These are phyloP conservation scores for Suillus paluster DNA, from an alignment of 768 basidiomycete species.

Conservation along the genomic window DNA sequence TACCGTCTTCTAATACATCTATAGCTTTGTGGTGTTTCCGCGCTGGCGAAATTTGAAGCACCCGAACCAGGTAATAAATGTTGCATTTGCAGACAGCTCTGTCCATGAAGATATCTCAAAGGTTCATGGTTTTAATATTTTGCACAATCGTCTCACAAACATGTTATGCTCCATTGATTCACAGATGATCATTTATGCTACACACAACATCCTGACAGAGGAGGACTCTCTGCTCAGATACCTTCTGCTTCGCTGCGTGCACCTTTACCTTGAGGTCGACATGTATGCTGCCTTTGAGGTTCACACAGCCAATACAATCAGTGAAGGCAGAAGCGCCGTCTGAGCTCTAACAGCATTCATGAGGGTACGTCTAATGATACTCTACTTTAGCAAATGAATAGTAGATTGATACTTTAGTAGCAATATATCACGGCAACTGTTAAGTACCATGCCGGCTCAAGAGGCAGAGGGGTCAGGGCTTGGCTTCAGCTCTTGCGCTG, in stretches of 20 bases:
- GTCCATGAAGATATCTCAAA: slow-evolving; percentile 43
- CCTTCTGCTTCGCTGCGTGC: slow-evolving; percentile 31
- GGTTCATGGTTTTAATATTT: slow-evolving; percentile 22
- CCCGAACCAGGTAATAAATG: slow-evolving; percentile 28
- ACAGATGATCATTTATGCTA: slow-evolving; percentile 23
- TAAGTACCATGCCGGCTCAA: too few species aligned
- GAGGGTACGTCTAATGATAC: slow-evolving; percentile 18
- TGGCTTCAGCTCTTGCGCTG: too few species aligned
- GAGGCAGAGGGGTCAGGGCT: too few species aligned
- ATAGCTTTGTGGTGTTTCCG: slow-evolving; percentile 34
- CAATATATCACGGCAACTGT: slow-evolving; percentile 3
- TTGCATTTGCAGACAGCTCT: slow-evolving; percentile 37
- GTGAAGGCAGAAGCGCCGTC: slow-evolving; percentile 22
- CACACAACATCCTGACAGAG: slow-evolving; percentile 26
- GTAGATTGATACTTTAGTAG: neutral
- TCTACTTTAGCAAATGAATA: too few species aligned
- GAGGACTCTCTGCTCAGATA: slow-evolving; percentile 20
- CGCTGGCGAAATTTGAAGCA: slow-evolving; percentile 40
- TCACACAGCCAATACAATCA: slow-evolving; percentile 35
- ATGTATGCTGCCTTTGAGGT: slow-evolving; percentile 36
- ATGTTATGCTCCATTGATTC: too few species aligned
- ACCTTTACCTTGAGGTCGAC: slow-evolving; percentile 36
- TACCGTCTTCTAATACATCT: neutral
- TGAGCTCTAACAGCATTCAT: slow-evolving; percentile 21
- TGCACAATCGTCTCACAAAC: slow-evolving; percentile 18